Conservation (phyloP, 2,329 filamentous ascomycete species). For the Pseudogymnoascus sp. region DNA sequence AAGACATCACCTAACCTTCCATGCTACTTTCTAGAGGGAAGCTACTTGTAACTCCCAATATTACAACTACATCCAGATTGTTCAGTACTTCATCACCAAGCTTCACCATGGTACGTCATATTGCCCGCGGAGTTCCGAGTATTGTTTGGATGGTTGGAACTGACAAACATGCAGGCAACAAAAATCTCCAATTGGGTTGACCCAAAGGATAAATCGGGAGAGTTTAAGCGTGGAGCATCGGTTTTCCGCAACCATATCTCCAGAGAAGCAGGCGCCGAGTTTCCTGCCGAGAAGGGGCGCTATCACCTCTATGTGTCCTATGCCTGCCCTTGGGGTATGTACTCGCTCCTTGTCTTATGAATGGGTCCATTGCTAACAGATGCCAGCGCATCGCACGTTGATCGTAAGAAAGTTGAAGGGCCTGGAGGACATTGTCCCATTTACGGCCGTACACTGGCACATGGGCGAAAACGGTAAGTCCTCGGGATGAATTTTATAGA, state of each 20-base stretch:
- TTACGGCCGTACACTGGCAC: constrained; percentile 45
- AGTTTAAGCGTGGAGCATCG: constrained; percentile 85
- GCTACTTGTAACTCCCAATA: neutral
- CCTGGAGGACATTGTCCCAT: constrained; percentile 71
- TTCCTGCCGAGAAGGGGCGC: constrained; percentile 71
- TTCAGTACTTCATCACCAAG: constrained; percentile 66
- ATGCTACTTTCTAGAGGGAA: constrained; percentile 6
- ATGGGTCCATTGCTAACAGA: neutral
- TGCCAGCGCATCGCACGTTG: constrained; percentile 63
- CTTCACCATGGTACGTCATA: constrained; percentile 7
- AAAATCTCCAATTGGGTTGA: constrained; percentile 81
- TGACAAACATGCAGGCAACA: constrained; percentile 20
- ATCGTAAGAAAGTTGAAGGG: constrained; percentile 89
- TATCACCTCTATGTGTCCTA: constrained; percentile 86
- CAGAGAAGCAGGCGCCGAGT: constrained; percentile 53
- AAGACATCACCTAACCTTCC: neutral
- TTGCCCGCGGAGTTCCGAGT: no score
- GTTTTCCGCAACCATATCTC: constrained; percentile 68
- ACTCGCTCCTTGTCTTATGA: neutral
- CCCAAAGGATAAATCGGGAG: constrained; percentile 69
- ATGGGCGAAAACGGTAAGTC: constrained; percentile 49
- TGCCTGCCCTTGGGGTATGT: constrained; percentile 51
- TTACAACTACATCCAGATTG: constrained; percentile 48
- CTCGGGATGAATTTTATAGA: neutral
- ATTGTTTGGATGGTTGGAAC: neutral